A percentile compares a stretch with the other conserved stretches of the same genome.
phyloP scores from a whole-genome alignment of 176 grass and related monocot genomes.

The Tuctoria greenei region DNA sequence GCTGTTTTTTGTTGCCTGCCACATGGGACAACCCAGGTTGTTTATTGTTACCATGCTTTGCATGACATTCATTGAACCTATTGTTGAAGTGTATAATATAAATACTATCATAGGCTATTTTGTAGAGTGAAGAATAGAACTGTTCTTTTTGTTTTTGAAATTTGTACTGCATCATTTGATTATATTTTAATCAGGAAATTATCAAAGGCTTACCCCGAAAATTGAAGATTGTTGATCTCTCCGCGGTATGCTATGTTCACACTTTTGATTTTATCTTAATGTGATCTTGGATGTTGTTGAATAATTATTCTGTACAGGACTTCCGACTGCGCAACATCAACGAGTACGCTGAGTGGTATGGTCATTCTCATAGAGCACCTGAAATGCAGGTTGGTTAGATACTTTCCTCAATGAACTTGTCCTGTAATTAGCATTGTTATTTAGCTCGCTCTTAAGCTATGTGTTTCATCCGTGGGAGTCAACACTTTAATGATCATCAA shows the following conservation, averaged over 20 bases:
- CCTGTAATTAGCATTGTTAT: not conserved
- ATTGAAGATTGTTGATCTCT: constrained; percentile 98
- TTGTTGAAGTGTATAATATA: constrained; percentile 15
- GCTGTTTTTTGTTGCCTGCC: constrained; percentile 99
- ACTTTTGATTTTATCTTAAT: constrained; percentile 10
- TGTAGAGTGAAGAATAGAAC: not conserved
- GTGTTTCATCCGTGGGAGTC: not conserved
- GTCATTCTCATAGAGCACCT: constrained; percentile 84
- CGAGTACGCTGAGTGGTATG: constrained; percentile 96
- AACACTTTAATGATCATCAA: not conserved
- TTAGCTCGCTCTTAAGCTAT: not conserved
- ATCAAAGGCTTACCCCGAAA: constrained; percentile 72
- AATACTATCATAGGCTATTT: constrained; percentile 1
- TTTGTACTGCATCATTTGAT: constrained; percentile 5
- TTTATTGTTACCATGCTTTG: constrained; percentile 30
- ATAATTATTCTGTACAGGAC: constrained; percentile 50
- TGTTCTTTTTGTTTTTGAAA: constrained; percentile 14
- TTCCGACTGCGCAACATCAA: constrained; percentile 74
- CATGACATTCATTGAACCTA: not conserved
- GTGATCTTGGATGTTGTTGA: not conserved
- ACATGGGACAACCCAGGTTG: constrained; percentile 94
- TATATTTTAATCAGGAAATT: constrained; percentile 68
- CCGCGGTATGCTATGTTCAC: constrained; percentile 57
- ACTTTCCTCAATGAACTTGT: constrained; percentile 11
- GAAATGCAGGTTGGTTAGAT: constrained; percentile 66